phyloP scores from a whole-genome alignment of 495 filamentous ascomycete genomes.

The Aspergillus heteromorphus region DNA sequence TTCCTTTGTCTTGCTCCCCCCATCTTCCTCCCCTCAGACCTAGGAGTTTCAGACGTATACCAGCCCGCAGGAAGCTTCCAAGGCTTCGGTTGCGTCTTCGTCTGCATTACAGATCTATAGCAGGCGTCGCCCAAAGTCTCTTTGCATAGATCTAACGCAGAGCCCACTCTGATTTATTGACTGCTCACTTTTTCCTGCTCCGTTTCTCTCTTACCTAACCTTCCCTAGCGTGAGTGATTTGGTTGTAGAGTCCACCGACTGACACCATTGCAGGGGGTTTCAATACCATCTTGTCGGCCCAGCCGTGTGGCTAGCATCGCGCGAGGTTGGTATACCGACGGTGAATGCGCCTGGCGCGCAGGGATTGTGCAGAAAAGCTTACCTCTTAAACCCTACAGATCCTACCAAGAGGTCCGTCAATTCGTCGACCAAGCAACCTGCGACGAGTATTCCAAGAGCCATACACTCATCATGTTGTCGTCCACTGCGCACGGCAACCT shows the following conservation, averaged over 20 bases:
- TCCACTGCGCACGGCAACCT: conserved; percentile 62
- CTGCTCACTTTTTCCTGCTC: conserved; percentile 15
- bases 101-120: conserved; percentile 7
- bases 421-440: conserved; percentile 10
- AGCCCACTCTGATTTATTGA: conserved; percentile 13
- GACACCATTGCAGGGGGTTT: conserved; percentile 33
- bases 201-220: conserved; percentile 13
- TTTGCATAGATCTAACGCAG: conserved; percentile 11
- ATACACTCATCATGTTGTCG: conserved; percentile 64
- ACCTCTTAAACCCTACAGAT: conserved; percentile 9
- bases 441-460: conserved; percentile 9
- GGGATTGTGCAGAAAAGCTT: conserved; percentile 9
- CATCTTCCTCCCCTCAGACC: conserved; percentile 10
- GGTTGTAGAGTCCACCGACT: conserved; percentile 30
- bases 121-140: background rate
- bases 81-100: conserved; percentile 2
- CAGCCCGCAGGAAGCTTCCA: background rate
- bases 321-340: conserved; percentile 17
- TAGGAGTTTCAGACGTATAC: conserved; percentile 3
- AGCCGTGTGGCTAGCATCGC: conserved; percentile 21
- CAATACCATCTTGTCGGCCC: conserved; percentile 19
- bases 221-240: conserved; percentile 17
- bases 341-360: conserved; percentile 8
- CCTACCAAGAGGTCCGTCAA: conserved; percentile 16
- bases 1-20: conserved; percentile 24